phyloP scores from a whole-genome alignment of 805 yeast genomes.

The Teunomyces atbi region DNA sequence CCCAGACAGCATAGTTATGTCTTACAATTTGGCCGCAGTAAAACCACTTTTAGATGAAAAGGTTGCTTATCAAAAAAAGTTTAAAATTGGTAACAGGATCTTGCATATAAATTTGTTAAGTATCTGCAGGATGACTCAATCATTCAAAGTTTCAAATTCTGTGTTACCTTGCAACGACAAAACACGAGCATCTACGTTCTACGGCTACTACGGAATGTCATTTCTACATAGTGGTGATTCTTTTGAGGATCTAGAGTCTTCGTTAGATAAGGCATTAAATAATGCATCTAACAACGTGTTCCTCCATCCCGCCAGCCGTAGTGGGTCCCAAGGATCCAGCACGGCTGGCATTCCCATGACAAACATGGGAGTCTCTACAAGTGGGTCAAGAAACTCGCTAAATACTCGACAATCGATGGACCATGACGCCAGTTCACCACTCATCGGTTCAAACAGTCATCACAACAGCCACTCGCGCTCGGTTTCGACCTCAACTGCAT shows the following conservation, averaged over 20 bases:
- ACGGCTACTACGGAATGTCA: conserved; percentile 19
- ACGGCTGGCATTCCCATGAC: conserved; percentile 32
- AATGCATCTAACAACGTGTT: conserved; percentile 42
- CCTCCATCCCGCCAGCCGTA: conserved; percentile 15
- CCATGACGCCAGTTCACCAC: conserved; percentile 28
- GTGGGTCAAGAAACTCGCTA: neutral
- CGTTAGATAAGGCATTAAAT: conserved; percentile 65
- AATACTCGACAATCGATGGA: conserved; percentile 5
- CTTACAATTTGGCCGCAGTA: too few species aligned
- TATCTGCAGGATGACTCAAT: neutral
- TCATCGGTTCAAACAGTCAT: conserved; percentile 19
- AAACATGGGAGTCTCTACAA: conserved; percentile 15
- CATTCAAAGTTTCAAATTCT: neutral
- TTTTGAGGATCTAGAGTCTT: conserved; percentile 63
- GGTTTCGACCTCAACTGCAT: conserved; percentile 17
- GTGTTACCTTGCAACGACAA: neutral
- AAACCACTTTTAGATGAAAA: neutral
- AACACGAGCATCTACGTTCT: conserved; percentile 7
- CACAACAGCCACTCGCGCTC: conserved; percentile 16
- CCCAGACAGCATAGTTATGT: conserved; percentile 1
- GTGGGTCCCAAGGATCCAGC: conserved; percentile 25
- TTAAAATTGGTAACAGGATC: neutral
- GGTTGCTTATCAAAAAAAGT: neutral
- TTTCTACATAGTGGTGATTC: conserved; percentile 19
- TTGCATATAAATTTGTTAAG: neutral